Base-by-base conservation (phyloP, 1,284 basidiomycete species). In the Pterulicium gracile region DNA sequence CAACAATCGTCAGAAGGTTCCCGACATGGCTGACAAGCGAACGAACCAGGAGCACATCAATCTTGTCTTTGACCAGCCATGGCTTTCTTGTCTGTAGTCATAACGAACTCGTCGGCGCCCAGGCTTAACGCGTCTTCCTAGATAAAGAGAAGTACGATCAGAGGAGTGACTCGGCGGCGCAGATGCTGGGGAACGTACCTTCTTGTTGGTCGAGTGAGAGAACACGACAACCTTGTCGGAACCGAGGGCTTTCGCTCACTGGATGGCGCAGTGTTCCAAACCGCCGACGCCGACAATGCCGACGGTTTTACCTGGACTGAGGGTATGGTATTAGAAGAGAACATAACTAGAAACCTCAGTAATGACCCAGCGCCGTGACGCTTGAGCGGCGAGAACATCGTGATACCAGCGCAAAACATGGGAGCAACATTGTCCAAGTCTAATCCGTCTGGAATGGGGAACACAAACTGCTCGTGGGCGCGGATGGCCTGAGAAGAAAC, bases 211-310 rank as follows among this genome's bases (percentile, higher is more conserved):
- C 32, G 75, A 75, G 56, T 80, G 80, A n/a, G 80, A 78, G 63
- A 85, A 80, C 24, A 74, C 81, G 42, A 72, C 72, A 4, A 82
- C 76, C 7, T 56, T 56, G 46, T 82, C n/a, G n/a, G n/a, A n/a
- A n/a, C n/a, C n/a, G n/a, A n/a, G n/a, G n/a, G n/a, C 76, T 40
- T 66, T 64, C 17, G 72, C 77, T 53, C 79, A 80, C 49, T 77
- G 66, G 34, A 79, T 66, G 43, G 70, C 77, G 51, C 70, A 72
- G 56, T 77, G 74, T 7, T 69, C 70, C 15, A 81, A 62, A 32
- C 79, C 80, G 43, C 79, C 79, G 41, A 81, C 70, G 39, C 82
- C 81, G 54, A 81, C 66, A 44, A 87, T 65, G 32, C 78, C 83
- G 49, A 86, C 79, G 50, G 73, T 75, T 66, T 77, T 79, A 18